Conservation (phyloP, 495 filamentous ascomycete species). For the Platismatia glauca region DNA sequence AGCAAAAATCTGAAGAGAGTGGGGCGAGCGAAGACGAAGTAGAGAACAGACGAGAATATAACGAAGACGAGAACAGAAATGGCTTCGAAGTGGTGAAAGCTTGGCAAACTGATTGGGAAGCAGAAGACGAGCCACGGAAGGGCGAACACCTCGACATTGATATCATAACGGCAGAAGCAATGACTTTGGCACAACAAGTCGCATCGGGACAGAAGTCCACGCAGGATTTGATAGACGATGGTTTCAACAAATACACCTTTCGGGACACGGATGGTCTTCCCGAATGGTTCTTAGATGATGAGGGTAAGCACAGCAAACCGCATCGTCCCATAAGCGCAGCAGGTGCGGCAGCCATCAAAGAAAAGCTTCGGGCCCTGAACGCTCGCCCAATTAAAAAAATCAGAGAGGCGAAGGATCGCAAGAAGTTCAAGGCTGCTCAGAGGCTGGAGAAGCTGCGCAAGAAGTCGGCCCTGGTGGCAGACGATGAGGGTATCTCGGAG, state of each 20-base stretch:
- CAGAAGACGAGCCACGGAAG: conserved; percentile 54
- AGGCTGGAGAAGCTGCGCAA: conserved; percentile 86
- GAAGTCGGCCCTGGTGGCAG: conserved; percentile 79
- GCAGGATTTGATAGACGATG: conserved; percentile 74
- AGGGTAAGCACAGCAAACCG: conserved; percentile 69
- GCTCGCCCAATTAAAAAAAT: conserved; percentile 99
- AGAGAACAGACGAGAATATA: conserved; percentile 18
- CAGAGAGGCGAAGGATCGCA: conserved; percentile 85
- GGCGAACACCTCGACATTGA: conserved; percentile 78
- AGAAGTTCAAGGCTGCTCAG: conserved; percentile 92
- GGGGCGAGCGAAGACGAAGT: conserved; percentile 2
- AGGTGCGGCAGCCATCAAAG: conserved; percentile 86
- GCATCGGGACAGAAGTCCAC: conserved; percentile 75
- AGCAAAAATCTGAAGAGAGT: neutral
- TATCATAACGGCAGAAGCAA: conserved; percentile 97
- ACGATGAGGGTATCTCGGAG: conserved; percentile 86
- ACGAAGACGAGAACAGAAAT: conserved; percentile 30
- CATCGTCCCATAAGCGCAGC: conserved; percentile 84
- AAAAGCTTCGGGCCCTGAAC: conserved; percentile 88
- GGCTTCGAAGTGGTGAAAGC: conserved; percentile 39
- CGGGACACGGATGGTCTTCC: conserved; percentile 88
- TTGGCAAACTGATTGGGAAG: conserved; percentile 48
- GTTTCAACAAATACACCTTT: conserved; percentile 86
- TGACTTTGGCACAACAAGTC: conserved; percentile 92
- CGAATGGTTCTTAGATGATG: conserved; percentile 97